Evolutionary conservation across 2,329 filamentous ascomycete genomes (phyloP).

Genomic region (Penicillium sp.): DNA sequence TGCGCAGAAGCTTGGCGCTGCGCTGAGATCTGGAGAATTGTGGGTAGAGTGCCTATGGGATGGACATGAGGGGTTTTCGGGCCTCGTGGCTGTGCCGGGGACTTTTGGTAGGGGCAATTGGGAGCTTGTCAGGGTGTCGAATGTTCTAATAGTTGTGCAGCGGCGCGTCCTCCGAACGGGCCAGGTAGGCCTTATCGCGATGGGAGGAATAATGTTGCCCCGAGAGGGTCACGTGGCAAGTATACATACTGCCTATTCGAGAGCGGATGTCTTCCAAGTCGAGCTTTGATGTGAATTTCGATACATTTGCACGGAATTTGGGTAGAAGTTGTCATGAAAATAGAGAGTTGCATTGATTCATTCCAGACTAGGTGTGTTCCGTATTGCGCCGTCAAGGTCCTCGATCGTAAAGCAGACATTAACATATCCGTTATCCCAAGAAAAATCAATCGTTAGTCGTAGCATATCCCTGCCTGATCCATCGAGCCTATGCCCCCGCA

Average conservation of each 20-base stretch:
- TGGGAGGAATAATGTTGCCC: constrained; percentile 24
- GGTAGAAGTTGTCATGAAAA: neutral
- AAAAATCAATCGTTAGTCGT: constrained; percentile 3
- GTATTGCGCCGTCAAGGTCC: neutral
- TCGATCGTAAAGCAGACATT: neutral
- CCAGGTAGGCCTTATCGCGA: constrained; percentile 24
- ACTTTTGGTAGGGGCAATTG: neutral
- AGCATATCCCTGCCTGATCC: neutral
- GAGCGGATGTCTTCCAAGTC: neutral
- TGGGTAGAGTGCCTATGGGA: neutral
- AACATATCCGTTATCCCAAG: neutral
- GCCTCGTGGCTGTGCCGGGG: neutral
- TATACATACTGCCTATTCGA: neutral
- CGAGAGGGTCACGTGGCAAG: constrained; percentile 23
- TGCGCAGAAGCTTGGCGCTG: constrained; percentile 1
- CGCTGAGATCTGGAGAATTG: neutral
- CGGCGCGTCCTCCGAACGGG: constrained; percentile 13
- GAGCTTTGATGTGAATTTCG: neutral
- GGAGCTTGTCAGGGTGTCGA: neutral
- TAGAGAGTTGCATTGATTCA: neutral
- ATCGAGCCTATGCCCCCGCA: constrained; percentile 12
- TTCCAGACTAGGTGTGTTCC: neutral
- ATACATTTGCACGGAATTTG: neutral
- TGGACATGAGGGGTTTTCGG: constrained; percentile 12
- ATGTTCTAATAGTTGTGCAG: neutral